Conservation (phyloP, 1,284 basidiomycete genomes). For the Exobasidium cylindrosporum region DNA sequence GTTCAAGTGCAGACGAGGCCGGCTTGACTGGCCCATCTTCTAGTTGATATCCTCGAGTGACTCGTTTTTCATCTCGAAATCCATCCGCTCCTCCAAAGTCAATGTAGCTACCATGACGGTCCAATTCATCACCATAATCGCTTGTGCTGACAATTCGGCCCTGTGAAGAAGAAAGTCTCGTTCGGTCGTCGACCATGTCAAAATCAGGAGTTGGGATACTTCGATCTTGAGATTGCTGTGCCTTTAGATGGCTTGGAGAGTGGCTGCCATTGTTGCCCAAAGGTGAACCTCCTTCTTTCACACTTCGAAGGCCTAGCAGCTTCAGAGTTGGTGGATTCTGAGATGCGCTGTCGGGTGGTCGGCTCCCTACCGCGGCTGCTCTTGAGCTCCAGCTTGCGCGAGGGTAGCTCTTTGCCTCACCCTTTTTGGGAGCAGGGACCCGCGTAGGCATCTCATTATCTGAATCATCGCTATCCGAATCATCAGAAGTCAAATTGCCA, state of each 20-base stretch:
- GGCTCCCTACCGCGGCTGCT: conserved; percentile 41
- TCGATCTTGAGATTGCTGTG: not conserved
- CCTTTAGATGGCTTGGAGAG: conserved; percentile 4
- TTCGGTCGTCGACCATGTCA: conserved; percentile 12
- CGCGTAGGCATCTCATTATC: not conserved
- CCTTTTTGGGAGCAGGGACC: not conserved
- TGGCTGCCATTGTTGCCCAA: conserved; percentile 1
- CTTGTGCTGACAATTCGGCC: conserved; percentile 19
- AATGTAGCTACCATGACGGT: conserved; percentile 38
- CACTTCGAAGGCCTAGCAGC: conserved; percentile 43
- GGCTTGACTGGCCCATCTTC: conserved; percentile 5
- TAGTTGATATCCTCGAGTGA: not conserved
- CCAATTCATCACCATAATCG: conserved; percentile 29
- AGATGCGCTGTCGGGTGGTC: conserved; percentile 44
- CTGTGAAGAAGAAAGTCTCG: not conserved
- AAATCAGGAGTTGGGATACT: conserved; percentile 15
- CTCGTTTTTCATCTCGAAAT: not conserved
- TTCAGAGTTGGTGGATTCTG: conserved; percentile 48
- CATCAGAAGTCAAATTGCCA: conserved; percentile 30
- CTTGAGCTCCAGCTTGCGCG: conserved; percentile 40
- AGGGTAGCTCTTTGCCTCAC: conserved; percentile 2
- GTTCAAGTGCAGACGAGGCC: not conserved
- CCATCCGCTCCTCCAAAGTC: conserved; percentile 23
- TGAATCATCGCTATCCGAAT: conserved; percentile 29
- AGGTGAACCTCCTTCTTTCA: conserved; percentile 20